Evolutionary conservation across 495 filamentous ascomycete species (phyloP), one percentile per base, ranked within the genome.

Genomic region (Penicillium maclennaniae): DNA sequence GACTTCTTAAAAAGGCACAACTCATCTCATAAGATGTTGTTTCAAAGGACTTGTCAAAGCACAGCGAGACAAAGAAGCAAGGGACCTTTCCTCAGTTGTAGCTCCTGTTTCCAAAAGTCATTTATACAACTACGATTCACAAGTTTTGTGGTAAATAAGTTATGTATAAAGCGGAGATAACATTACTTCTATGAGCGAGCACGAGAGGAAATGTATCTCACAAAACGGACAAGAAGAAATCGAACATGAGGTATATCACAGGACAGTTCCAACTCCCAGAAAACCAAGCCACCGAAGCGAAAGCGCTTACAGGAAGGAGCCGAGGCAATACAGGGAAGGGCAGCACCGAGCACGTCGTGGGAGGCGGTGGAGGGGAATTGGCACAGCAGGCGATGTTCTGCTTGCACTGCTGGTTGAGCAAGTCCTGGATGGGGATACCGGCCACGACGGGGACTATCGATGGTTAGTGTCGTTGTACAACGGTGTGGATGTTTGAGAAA

Each of bases 301-400:
- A 52, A 53, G 21, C 49, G 40, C 53, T 75, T 80, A 80, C 54
- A 81, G 39, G 64, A 81, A 59, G 54, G 76, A 70, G 55, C 74
- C 73, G 28, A 80, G 74, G 74, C 76, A 57, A 80, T 51, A 55
- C 77, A 80, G 44, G 77, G 75, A 16, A 80, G 68, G 17, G 65
- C 67, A 54, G 72, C 64, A 45, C 76, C 76, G 56, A 80, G 39
- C 27, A 76, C 64, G 40, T 71, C 70, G 10, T 58, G 53, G 58
- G 67, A 50, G 54, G 76, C 69, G 27, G 49, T 56, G 54, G 64
- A 66, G 25, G 62, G 66, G 69, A 74, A 62, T 72, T 63, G 53
- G 73, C 70, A 63, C 76, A 80, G 68, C 77, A 79, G 53, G 75
- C 77, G 56, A 76, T 71, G 59, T 73, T 77, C 73, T 78, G 74